These are phyloP conservation scores for Seiridium cupressi DNA, from an alignment of 2,329 filamentous ascomycete genomes.

Conservation along the genomic window DNA sequence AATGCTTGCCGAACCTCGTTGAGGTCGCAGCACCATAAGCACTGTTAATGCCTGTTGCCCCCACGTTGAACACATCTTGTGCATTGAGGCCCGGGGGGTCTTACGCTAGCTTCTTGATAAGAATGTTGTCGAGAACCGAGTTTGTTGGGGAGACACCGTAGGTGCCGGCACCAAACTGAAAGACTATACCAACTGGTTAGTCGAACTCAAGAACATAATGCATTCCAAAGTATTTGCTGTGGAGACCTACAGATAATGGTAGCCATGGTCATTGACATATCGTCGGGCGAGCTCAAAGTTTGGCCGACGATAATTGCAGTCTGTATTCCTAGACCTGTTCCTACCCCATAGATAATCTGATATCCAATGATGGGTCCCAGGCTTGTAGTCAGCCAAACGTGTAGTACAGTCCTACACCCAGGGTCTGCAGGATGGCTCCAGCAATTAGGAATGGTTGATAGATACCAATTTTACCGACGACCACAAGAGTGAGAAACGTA, in stretches of 20 bases:
- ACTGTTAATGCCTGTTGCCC: not conserved
- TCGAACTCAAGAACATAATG: not conserved
- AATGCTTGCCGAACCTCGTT: not conserved
- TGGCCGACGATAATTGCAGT: conserved; percentile 22
- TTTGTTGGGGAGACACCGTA: not conserved
- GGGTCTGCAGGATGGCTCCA: conserved; percentile 28
- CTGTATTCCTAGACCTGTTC: conserved; percentile 37
- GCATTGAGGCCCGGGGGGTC: not conserved
- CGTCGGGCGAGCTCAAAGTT: conserved; percentile 8
- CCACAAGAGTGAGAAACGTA: not conserved
- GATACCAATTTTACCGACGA: conserved; percentile 26
- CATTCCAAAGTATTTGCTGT: not conserved
- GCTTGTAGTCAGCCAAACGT: conserved; percentile 33
- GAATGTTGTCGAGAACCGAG: not conserved
- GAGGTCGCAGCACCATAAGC: not conserved
- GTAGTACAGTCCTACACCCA: conserved; percentile 40
- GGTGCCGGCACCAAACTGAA: conserved; percentile 6
- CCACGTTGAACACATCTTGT: not conserved
- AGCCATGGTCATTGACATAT: conserved; percentile 10
- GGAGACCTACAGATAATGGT: not conserved
- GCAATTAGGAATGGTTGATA: conserved; percentile 39
- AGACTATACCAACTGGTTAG: conserved; percentile 11
- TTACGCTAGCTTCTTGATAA: not conserved
- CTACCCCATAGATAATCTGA: conserved; percentile 40
- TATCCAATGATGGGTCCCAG: conserved; percentile 31